Base-by-base conservation (phyloP, 2,329 filamentous ascomycete genomes). In the Emmonsiellopsis sp. region DNA sequence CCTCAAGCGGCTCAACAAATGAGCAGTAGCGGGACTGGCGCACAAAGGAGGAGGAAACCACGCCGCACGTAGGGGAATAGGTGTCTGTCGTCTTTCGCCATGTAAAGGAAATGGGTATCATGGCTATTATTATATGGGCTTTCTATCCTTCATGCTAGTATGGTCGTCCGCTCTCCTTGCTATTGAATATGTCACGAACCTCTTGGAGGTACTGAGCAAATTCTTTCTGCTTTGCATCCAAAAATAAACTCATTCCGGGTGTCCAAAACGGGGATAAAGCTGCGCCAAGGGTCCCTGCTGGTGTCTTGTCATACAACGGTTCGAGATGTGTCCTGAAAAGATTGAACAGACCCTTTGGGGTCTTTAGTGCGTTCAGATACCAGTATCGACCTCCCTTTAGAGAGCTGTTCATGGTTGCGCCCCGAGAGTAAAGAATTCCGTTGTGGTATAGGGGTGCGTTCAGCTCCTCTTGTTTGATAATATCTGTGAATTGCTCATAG, bases 391-490 rank as follows among this genome's bases (percentile, higher is more conserved):
- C 43, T n/a, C 46, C 40, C 5, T 52, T 32, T 31, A 57, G 38
- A 31, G 52, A 37, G 5, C 20, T 34, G 34, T 52, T 52, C 43
- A 55, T 48, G 43, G 7, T 31, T 13, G 34, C 34, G 16, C 40
- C 16, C 32, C 35, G 49, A 30, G 53, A 52, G 47, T 37, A 47
- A 42, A 15, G 2, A 40, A 20, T 11, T 52, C 20, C 40, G 11
- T 20, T 26, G 15, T 47, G 49, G n/a, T 52, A 20, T 37, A 48
- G 41, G 32, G 49, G 47, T 30, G 26, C 26, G 15, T 41, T 26
- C 31, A 20, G 40, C 8, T 57, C 55, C n/a, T 65, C 40, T 44
- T 56, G 49, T 32, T 54, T 31, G 26, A 57, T 44, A 11, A 54
- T 57, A 7, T 57, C 37, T 16, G 47, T 31, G 48, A 55, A 57